phyloP scores from a whole-genome alignment of 2,329 filamentous ascomycete genomes.

The Botrytis porri region DNA sequence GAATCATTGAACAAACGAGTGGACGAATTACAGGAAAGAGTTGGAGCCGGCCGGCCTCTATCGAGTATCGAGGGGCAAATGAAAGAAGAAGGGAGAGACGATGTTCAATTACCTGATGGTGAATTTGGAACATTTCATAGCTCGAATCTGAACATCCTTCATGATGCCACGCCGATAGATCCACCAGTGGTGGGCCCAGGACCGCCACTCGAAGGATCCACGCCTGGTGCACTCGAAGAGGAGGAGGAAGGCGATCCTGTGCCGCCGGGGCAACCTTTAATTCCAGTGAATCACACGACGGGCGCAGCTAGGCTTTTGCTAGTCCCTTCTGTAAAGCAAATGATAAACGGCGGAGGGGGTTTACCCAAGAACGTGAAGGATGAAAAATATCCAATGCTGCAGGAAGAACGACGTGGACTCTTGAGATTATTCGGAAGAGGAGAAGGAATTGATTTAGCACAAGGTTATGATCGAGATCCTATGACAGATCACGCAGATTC shows the following conservation, averaged over 20 bases:
- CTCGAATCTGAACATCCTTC: constrained; percentile 1
- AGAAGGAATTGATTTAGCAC: constrained; percentile 64
- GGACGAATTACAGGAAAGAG: constrained; percentile 1
- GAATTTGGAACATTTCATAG: not conserved
- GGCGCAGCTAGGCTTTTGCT: constrained; percentile 78
- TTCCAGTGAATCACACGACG: constrained; percentile 84
- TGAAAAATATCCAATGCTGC: constrained; percentile 71
- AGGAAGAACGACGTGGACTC: constrained; percentile 71
- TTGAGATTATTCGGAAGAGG: constrained; percentile 76
- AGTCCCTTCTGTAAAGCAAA: constrained; percentile 64
- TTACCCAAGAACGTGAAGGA: constrained; percentile 49
- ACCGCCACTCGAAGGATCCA: constrained; percentile 10
- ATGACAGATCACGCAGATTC: constrained; percentile 42
- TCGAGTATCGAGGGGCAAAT: not conserved
- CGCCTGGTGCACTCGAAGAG: constrained; percentile 33
- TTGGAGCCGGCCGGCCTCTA: not conserved
- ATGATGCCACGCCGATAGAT: not conserved
- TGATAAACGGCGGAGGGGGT: constrained; percentile 51
- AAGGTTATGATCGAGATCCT: constrained; percentile 40
- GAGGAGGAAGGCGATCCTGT: constrained; percentile 47
- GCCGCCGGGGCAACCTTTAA: constrained; percentile 60
- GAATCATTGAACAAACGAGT: constrained; percentile 21
- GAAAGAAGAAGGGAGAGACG: constrained; percentile 12
- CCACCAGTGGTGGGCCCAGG: not conserved
- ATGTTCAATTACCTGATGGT: constrained; percentile 1